Base-by-base conservation (phyloP, 306 rosid species). In the Fagus sylvatica region DNA sequence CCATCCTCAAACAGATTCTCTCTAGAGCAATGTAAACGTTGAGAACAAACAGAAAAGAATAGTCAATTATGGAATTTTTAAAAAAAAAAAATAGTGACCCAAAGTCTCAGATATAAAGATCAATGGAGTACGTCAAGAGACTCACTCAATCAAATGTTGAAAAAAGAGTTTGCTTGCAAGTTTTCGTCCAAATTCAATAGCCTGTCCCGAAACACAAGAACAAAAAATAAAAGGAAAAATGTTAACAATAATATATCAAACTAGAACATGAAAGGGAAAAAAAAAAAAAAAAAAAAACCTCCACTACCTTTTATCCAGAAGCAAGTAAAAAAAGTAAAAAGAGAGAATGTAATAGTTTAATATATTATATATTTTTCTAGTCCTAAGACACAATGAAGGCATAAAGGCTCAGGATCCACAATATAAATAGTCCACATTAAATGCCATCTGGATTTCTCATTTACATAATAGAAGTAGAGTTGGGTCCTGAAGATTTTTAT, bases 1-100 rank as follows among this genome's bases (percentile, higher is more conserved):
- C 98, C 97, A 85, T 95, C 97, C 84, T 92, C 97, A 70, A 92
- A 89, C 53, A 84, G 54, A 85, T 90, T 84, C 80, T 95, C 97
- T 64, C 97, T 92, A 76, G 43, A 84, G 61, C 33, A 76, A 80
- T 48, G 56, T 32, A 85, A 57, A 76, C 60, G 69, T 73, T 71
- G 42, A 72, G 75, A 75, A 72, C 54, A 79, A 17, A 80, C 39
- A 41, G 2, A 71, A 51, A 62, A 76, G 68, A 60, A 61, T 75
- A 32, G 70, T 71, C 73, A 71, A 66, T 46, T 61, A 42, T 28
- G 67, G 76, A 74, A 75, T 10, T 46, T 46, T 46, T 0, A 9
- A 43, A 8, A 43, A 43, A 39, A 71, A 71, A 72, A 75, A 33
- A 43, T 11, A 13, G n/a, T 7, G 48, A 73, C 76, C 70, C 49